Evolutionary conservation across 352 stramenopile genomes (phyloP).

Genomic region (Elongisporangium undulatum): DNA sequence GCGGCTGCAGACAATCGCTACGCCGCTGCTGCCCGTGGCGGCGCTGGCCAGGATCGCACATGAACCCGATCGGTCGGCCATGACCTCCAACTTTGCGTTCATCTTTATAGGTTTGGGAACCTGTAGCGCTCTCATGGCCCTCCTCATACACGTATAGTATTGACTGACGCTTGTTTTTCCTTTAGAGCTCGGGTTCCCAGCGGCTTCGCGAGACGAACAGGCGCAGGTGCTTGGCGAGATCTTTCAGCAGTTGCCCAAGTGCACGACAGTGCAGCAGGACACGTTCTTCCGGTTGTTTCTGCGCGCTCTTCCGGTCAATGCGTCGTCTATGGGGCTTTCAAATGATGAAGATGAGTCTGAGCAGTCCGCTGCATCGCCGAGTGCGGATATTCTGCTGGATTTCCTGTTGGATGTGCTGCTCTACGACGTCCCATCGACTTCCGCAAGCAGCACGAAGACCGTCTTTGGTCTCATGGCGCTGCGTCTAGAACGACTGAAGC

Average conservation of each 20-base stretch:
- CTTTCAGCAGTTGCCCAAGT: slow-evolving; percentile 20
- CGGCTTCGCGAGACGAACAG: slow-evolving; percentile 36
- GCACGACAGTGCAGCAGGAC: slow-evolving; percentile 45
- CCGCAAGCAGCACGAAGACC: slow-evolving; percentile 3
- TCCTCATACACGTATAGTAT: not conserved
- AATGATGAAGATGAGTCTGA: slow-evolving; percentile 6
- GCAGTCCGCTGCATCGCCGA: slow-evolving; percentile 8
- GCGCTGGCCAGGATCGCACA: slow-evolving; percentile 40
- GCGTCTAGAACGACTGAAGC: slow-evolving; percentile 47
- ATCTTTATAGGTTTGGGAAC: slow-evolving; percentile 60
- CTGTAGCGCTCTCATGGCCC: not conserved
- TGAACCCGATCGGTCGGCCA: slow-evolving; percentile 33
- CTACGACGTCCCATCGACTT: slow-evolving; percentile 25
- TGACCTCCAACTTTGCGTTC: slow-evolving; percentile 63
- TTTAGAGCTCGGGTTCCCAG: slow-evolving; percentile 63
- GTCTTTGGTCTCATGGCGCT: slow-evolving; percentile 38
- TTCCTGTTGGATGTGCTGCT: slow-evolving; percentile 72
- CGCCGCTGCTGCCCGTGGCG: slow-evolving; percentile 41
- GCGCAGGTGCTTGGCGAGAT: slow-evolving; percentile 28
- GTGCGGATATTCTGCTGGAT: slow-evolving; percentile 47
- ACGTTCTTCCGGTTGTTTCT: slow-evolving; percentile 62
- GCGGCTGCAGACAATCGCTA: slow-evolving; percentile 48
- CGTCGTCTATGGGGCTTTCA: slow-evolving; percentile 12
- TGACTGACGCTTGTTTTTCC: not conserved
- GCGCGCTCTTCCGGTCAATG: slow-evolving; percentile 33